Evolutionary conservation across 2,329 filamentous ascomycete genomes (phyloP).

Genomic region (Phaeosphaeriaceae sp.): DNA sequence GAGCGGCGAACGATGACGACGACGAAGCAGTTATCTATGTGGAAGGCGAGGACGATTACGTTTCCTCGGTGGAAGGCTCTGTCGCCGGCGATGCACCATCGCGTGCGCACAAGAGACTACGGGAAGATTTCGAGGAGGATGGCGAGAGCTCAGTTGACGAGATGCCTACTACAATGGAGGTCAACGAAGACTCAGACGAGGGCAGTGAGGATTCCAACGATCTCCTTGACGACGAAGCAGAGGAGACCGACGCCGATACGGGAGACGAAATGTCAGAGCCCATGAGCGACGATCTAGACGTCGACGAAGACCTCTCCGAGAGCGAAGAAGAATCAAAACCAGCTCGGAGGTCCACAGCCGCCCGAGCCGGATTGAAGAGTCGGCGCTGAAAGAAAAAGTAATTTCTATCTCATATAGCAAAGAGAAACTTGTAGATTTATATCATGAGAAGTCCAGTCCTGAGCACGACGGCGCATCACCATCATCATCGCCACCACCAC

Average conservation of each 20-base stretch:
- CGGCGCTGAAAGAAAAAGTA: conserved; percentile 33
- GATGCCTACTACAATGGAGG: conserved; percentile 59
- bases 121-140: conserved; percentile 34
- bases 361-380: conserved; percentile 38
- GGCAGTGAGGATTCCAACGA: conserved; percentile 64
- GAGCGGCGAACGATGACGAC: conserved; percentile 63
- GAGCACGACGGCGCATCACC: no score
- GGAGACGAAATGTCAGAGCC: conserved; percentile 56
- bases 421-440: conserved; percentile 7
- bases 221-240: conserved; percentile 60
- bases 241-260: conserved; percentile 55
- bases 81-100: conserved; percentile 22
- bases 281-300: conserved; percentile 55
- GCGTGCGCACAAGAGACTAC: conserved; percentile 30
- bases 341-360: conserved; percentile 41
- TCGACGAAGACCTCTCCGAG: conserved; percentile 51
- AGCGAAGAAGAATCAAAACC: conserved; percentile 51
- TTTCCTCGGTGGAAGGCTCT: conserved; percentile 59
- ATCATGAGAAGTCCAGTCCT: not conserved
- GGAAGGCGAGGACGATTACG: conserved; percentile 74
- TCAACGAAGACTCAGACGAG: conserved; percentile 53
- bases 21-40: conserved; percentile 83
- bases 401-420: not conserved
- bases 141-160: conserved; percentile 61
- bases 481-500: no score